A percentile compares a stretch with the other conserved stretches of the same genome.
Conservation (phyloP, 2,329 filamentous ascomycete species). For the Aspergillus carbonarius region DNA sequence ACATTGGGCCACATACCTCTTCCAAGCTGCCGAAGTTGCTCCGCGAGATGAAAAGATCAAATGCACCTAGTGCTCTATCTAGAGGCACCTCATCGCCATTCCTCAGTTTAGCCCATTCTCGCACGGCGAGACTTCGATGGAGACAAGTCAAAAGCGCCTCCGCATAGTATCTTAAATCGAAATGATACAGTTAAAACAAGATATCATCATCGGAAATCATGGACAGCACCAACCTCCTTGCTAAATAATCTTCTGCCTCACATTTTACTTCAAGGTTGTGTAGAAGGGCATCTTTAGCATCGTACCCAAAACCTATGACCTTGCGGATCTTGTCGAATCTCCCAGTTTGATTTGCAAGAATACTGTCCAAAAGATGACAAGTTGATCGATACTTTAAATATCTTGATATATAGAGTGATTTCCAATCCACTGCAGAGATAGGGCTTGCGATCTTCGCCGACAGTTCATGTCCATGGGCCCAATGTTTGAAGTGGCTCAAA, state of each 20-base stretch:
- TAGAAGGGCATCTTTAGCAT: slow-evolving; percentile 82
- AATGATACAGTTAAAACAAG: neutral
- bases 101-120: slow-evolving; percentile 67
- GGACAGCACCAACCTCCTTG: slow-evolving; percentile 55
- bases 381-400: slow-evolving; percentile 54
- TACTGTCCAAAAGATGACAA: slow-evolving; percentile 60
- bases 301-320: slow-evolving; percentile 74
- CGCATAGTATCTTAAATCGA: slow-evolving; percentile 66
- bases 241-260: slow-evolving; percentile 69
- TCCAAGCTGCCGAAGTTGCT: slow-evolving; percentile 71
- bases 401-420: slow-evolving; percentile 61
- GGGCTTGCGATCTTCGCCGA: slow-evolving; percentile 54
- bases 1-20: slow-evolving; percentile 53
- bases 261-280: slow-evolving; percentile 62
- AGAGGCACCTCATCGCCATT: slow-evolving; percentile 57
- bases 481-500: slow-evolving; percentile 66
- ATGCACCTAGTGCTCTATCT: slow-evolving; percentile 74
- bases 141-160: slow-evolving; percentile 73
- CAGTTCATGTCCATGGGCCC: slow-evolving; percentile 68
- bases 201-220: neutral
- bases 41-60: slow-evolving; percentile 84
- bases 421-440: slow-evolving; percentile 70
- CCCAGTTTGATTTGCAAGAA: slow-evolving; percentile 68
- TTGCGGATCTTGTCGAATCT: slow-evolving; percentile 68
- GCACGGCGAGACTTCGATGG: slow-evolving; percentile 75